Evolutionary conservation across 2,329 filamentous ascomycete species (phyloP), one percentile per base, ranked within the genome.

Genomic region (Camptophora hylomeconis): DNA sequence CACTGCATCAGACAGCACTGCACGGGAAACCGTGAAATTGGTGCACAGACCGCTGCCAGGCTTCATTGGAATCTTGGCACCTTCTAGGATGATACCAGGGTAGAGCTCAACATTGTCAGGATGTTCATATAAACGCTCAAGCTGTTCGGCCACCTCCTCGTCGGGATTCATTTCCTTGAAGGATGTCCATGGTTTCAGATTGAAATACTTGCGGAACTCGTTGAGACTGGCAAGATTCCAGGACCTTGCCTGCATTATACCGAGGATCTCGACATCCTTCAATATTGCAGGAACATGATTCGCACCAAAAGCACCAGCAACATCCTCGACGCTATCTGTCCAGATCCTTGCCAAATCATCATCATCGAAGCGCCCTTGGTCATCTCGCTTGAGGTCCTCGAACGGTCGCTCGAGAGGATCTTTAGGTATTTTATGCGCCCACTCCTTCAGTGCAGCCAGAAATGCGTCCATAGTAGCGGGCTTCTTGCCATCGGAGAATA

Each of bases 191-290:
- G 56, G 53, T 14, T 57, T 48, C 32, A 75, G 45, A 17, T 66
- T 66, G 33, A 63, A 70, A 46, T 54, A 67, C 37, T 52, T 58
- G 39, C 54, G 64, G 49, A 62, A 65, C 42, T 58, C 66, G 40
- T 78, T 78, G 20, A 77, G 50, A 1, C 69, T 69, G 1, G 64
- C 68, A 7, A 73, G 50, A 30, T 71, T 63, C 72, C 71, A 76
- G 20, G 65, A 64, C 20, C 72, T 65, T 5, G 65, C 67, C 39
- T 76, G 72, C 11, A 63, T 57, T 28, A 76, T 76, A 6, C 71
- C 72, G 2, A 75, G 58, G 3, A 74, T 58, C 47, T 77, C 74
- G n/a, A 77, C 61, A 2, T 61, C 57, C 41, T 64, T 69, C 43
- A 78, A 63, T 2, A 65, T 60, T 21, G 60, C 60, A 4, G 72